Evolutionary conservation across 2,329 filamentous ascomycete genomes (phyloP).

Genomic region (Cercospora sp.): DNA sequence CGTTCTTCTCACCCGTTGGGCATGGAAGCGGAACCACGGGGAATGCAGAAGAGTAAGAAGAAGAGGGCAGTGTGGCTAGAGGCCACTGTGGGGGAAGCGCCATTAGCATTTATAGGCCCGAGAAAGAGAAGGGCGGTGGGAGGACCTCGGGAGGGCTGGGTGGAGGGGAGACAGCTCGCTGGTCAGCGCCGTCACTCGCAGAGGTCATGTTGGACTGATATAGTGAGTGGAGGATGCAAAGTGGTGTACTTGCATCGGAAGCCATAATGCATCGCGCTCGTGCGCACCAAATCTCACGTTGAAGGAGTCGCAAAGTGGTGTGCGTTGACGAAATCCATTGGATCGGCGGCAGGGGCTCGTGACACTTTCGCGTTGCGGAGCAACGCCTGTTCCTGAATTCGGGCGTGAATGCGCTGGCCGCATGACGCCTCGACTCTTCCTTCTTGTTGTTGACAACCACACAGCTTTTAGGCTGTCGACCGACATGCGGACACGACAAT

Average conservation of each 20-base stretch:
- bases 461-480: constrained; percentile 15
- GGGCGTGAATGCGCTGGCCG: constrained; percentile 1
- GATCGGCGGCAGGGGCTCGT: background rate
- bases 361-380: constrained; percentile 18
- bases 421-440: constrained; percentile 8
- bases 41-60: background rate
- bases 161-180: background rate
- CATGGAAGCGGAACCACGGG: background rate
- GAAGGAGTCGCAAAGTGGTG: background rate
- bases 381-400: constrained; percentile 8
- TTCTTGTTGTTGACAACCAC: background rate
- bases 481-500: background rate
- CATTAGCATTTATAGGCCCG: background rate
- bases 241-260: background rate
- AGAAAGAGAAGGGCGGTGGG: background rate
- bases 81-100: background rate
- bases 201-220: background rate
- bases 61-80: constrained; percentile 4
- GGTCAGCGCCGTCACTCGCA: background rate
- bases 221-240: background rate
- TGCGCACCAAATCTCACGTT: background rate
- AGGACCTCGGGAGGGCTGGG: constrained; percentile 4
- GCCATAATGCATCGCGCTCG: background rate
- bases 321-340: background rate
- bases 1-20: background rate